These are phyloP conservation scores for Ogataea glucozyma DNA, from an alignment of 805 yeast genomes.

Conservation along the genomic window DNA sequence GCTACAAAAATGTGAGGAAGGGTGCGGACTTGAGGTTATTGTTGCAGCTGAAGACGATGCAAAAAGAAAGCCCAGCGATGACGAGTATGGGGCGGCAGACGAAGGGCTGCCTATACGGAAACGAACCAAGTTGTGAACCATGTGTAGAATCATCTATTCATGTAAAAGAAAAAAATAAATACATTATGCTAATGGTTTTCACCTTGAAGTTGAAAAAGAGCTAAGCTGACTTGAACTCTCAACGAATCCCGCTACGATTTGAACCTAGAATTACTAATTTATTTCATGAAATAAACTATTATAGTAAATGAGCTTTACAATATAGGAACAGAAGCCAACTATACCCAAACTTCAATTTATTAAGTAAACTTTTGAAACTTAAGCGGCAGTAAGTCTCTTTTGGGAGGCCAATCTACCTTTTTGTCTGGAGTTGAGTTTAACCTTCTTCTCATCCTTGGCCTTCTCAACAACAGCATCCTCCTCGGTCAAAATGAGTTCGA, in stretches of 20 bases:
- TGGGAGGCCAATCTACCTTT: constrained; percentile 87
- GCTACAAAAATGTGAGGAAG: constrained; percentile 8
- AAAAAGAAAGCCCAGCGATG: constrained; percentile 3
- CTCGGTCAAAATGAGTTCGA: constrained; percentile 95
- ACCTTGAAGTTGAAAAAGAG: too few relatives aligned
- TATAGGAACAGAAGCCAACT: constrained; percentile 9
- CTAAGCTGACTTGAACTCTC: too few relatives aligned
- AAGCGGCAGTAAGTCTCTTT: constrained; percentile 78
- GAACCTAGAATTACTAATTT: constrained; percentile 3
- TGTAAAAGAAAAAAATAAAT: background rate
- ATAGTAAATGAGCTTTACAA: constrained; percentile 10
- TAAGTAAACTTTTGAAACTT: constrained; percentile 22
- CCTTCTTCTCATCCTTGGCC: constrained; percentile 56
- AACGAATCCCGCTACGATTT: background rate
- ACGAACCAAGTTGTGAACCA: constrained; percentile 2
- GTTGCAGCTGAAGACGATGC: constrained; percentile 9
- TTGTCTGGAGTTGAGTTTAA: constrained; percentile 87
- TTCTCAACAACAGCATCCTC: constrained; percentile 91
- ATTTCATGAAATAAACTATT: constrained; percentile 13
- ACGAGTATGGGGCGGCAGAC: constrained; percentile 8
- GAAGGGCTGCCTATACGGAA: constrained; percentile 8
- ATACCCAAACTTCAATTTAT: constrained; percentile 14
- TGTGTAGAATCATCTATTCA: background rate
- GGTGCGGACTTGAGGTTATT: constrained; percentile 24
- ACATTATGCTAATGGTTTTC: too few relatives aligned